A percentile compares a stretch with the other conserved stretches of the same genome.
Conservation (phyloP, 441 rosid genomes). For the Croton setiger region DNA sequence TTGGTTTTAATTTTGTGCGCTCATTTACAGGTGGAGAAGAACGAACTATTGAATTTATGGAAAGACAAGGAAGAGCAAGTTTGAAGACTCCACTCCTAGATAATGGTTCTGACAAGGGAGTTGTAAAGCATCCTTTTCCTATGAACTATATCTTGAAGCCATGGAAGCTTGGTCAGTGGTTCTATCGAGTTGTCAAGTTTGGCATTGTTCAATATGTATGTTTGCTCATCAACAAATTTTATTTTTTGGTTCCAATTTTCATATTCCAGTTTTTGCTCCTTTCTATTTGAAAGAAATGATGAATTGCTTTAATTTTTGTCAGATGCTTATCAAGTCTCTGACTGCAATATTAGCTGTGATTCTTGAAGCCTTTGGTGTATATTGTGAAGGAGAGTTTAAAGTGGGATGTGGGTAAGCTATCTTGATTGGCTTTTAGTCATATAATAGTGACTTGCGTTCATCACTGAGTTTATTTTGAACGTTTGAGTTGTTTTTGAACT, state of each 20-base stretch:
- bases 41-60: slow-evolving; percentile 87
- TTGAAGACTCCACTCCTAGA: slow-evolving; percentile 67
- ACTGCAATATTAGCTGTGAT: slow-evolving; percentile 78
- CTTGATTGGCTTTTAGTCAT: not conserved
- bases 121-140: slow-evolving; percentile 85
- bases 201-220: slow-evolving; percentile 99
- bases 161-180: slow-evolving; percentile 96
- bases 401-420: slow-evolving; percentile 85
- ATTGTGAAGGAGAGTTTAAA: slow-evolving; percentile 97
- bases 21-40: slow-evolving; percentile 79
- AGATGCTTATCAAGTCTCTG: slow-evolving; percentile 94
- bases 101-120: slow-evolving; percentile 56
- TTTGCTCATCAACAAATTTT: slow-evolving; percentile 26
- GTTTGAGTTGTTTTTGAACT: not conserved
- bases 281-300: slow-evolving; percentile 19
- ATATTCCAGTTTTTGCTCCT: slow-evolving; percentile 16
- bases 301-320: slow-evolving; percentile 28
- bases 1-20: slow-evolving; percentile 16
- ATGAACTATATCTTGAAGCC: slow-evolving; percentile 80
- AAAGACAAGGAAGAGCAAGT: slow-evolving; percentile 76
- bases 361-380: slow-evolving; percentile 86
- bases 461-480: too few species aligned
- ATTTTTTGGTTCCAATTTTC: slow-evolving; percentile 19
- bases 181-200: slow-evolving; percentile 91
- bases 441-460: not conserved